phyloP scores from a whole-genome alignment of 2,329 filamentous ascomycete genomes.

The Salinomyces thailandicus region DNA sequence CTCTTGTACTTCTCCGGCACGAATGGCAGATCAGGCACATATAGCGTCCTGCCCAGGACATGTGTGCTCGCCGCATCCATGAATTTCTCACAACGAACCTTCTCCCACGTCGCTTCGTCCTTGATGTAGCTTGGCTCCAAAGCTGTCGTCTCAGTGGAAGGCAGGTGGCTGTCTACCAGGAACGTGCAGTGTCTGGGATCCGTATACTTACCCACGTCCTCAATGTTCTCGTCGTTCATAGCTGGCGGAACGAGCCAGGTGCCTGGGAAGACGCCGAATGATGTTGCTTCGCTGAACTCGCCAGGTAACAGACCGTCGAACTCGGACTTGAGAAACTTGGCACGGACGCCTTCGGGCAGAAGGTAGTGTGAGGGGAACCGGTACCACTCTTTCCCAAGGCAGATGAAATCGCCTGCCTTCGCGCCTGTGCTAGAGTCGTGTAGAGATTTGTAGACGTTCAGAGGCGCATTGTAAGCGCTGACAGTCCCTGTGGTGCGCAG shows the following conservation, averaged over 20 bases:
- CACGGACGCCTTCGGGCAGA: constrained; percentile 68
- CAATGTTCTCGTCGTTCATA: constrained; percentile 85
- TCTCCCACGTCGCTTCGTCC: constrained; percentile 66
- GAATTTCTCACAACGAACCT: constrained; percentile 64
- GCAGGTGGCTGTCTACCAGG: constrained; percentile 77
- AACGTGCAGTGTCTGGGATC: constrained; percentile 68
- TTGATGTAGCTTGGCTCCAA: constrained; percentile 72
- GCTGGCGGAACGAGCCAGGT: constrained; percentile 71
- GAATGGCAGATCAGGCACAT: constrained; percentile 62
- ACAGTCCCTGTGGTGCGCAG: constrained; percentile 67
- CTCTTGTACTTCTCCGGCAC: constrained; percentile 61
- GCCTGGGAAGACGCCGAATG: constrained; percentile 64
- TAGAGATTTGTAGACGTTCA: constrained; percentile 59
- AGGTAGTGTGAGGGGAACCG: constrained; percentile 91
- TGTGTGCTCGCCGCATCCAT: constrained; percentile 68
- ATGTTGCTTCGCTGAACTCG: constrained; percentile 64
- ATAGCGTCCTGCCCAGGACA: constrained; percentile 64
- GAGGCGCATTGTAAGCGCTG: constrained; percentile 72
- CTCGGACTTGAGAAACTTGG: constrained; percentile 84
- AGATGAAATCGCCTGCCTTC: constrained; percentile 58
- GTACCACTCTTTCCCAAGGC: constrained; percentile 96
- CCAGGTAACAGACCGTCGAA: constrained; percentile 84
- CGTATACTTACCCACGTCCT: constrained; percentile 78
- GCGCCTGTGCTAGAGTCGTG: constrained; percentile 38
- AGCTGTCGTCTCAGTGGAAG: constrained; percentile 46